phyloP scores from a whole-genome alignment of 768 basidiomycete genomes.

The Psilocybe azurescens region DNA sequence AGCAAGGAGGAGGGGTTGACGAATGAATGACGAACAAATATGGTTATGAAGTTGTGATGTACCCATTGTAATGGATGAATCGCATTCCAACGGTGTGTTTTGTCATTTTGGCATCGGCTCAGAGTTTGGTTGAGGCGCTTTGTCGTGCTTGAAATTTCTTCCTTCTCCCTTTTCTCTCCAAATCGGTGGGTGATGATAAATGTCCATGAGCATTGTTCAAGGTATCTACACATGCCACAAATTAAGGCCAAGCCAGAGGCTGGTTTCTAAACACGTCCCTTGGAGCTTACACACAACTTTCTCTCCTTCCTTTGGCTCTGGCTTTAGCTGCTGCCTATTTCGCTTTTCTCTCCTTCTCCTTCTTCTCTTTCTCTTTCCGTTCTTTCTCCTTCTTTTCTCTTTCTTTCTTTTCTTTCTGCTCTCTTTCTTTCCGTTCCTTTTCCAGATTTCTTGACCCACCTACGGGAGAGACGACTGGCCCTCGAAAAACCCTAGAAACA shows the following conservation, averaged over 20 bases:
- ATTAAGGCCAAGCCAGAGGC: too few species aligned
- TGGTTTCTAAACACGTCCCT: too few species aligned
- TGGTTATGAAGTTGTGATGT: too few species aligned
- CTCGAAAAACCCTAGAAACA: background rate
- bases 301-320: background rate
- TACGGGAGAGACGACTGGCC: background rate
- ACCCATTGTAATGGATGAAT: too few species aligned
- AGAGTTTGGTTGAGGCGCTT: background rate
- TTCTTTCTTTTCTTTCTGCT: background rate
- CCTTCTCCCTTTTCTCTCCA: too few species aligned
- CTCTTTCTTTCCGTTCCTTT: background rate
- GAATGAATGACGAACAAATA: background rate
- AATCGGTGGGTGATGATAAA: too few species aligned
- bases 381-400: background rate
- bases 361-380: background rate
- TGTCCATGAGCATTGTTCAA: too few species aligned
- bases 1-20: slow-evolving; percentile 27
- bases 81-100: background rate
- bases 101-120: too few species aligned
- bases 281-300: too few species aligned
- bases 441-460: background rate
- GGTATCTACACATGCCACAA: too few species aligned
- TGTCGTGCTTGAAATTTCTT: background rate
- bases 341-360: background rate
- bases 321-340: background rate